Evolutionary conservation across 2,329 filamentous ascomycete species (phyloP), one percentile per base, ranked within the genome.

Genomic region (Graphilbum sp.): DNA sequence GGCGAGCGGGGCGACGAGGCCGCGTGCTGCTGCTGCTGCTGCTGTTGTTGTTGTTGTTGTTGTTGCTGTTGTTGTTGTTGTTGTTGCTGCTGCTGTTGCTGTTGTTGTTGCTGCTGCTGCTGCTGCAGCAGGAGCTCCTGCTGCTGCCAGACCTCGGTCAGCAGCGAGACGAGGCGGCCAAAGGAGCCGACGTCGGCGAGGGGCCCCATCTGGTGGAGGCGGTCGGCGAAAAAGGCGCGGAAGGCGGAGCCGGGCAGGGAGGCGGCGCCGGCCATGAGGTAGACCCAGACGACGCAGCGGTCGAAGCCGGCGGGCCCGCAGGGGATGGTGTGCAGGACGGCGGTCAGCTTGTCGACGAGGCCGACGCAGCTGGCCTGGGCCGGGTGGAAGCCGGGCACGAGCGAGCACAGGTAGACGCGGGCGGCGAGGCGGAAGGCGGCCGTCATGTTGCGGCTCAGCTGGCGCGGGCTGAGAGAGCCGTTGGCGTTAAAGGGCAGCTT

Each of bases 331-430:
- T 81, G 73, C 45, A 96, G 76, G 27, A 80, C 73, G 41, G 74
- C 70, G 20, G 79, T 75, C 44, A 95, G 73, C 50, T 83, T 82
- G 43, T 80, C 72, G 32, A 95, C 74, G 19, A 96, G 69, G 46
- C 77, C 77, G 50, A 79, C 65, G 51, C 78, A 87, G 54, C 78
- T 84, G 9, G 66, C 64, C 50, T 90, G 79, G 41, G 67, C 69
- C 35, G 81, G 80, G 49, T 79, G 76, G 60, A 88, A 90, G 40
- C 86, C 86, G 1, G 88, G 88, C 0, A 96, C 83, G 27, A 98
- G 68, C 53, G 83, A 87, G 74, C 86, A 94, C n/a, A 96, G 76
- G 60, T 95, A 95, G 61, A 98, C 86, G 52, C 88, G 80, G 3
- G 88, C 87, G 2, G 88, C 88, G 38, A 93, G 66, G 50, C 88